Evolutionary conservation across 2,329 filamentous ascomycete genomes (phyloP).

Genomic region (Elsinoe perseae): DNA sequence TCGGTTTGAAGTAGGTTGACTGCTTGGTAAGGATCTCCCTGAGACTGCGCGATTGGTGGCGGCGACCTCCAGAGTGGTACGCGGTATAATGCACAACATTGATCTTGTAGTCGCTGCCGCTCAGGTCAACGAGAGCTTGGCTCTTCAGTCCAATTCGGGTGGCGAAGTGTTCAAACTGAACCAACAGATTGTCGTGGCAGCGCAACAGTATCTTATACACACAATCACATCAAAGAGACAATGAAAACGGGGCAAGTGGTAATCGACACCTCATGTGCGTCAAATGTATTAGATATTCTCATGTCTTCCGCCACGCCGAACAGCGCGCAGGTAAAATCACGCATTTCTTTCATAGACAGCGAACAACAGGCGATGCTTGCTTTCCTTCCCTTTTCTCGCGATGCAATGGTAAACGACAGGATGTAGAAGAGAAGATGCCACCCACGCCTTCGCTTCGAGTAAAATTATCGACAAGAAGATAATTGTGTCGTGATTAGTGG

Average conservation of each 20-base stretch:
- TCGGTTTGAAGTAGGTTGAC: too few species aligned
- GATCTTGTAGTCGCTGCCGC: too few species aligned
- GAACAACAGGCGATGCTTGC: neutral
- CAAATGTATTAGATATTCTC: constrained; percentile 9
- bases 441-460: neutral
- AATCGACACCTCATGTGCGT: neutral
- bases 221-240: neutral
- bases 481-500: neutral
- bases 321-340: neutral
- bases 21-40: too few species aligned
- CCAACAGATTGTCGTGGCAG: too few species aligned
- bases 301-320: neutral
- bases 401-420: constrained; percentile 11
- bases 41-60: too few species aligned
- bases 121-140: too few species aligned
- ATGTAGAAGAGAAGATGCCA: constrained; percentile 9
- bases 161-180: too few species aligned
- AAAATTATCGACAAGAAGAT: constrained; percentile 7
- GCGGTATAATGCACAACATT: too few species aligned
- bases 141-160: too few species aligned
- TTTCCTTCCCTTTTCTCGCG: neutral
- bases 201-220: too few species aligned
- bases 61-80: too few species aligned
- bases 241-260: neutral
- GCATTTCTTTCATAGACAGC: neutral